phyloP scores from a whole-genome alignment of 148 eudicot genomes.

The Diospyros lotus region DNA sequence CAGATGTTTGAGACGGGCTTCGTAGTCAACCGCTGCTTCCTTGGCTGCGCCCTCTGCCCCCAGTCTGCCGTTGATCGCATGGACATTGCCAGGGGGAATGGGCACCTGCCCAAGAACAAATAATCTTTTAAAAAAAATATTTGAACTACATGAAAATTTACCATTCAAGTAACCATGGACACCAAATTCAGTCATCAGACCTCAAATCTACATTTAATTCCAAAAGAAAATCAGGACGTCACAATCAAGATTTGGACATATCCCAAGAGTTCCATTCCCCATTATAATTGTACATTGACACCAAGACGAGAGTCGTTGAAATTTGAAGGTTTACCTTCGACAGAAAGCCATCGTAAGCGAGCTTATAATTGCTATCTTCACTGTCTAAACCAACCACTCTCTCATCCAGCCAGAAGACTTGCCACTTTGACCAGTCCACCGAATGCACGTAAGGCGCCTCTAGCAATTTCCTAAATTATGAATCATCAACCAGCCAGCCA shows the following conservation, averaged over 20 bases:
- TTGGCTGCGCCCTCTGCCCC: constrained; percentile 51
- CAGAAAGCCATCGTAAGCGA: constrained; percentile 57
- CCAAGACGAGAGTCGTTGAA: background rate
- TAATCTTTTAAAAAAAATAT: background rate
- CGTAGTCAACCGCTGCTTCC: constrained; percentile 34
- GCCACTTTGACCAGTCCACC: constrained; percentile 77
- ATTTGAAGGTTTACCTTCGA: constrained; percentile 40
- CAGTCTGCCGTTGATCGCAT: constrained; percentile 54
- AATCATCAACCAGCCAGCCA: background rate
- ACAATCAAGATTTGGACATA: no score
- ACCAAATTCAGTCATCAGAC: no score
- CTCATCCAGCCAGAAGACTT: constrained; percentile 76
- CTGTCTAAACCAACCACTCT: constrained; percentile 60
- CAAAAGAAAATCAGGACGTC: no score
- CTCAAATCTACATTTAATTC: no score
- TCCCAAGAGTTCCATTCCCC: no score
- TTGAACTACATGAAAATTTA: no score
- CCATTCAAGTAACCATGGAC: no score
- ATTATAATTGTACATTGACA: background rate
- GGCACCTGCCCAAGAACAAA: constrained; percentile 30
- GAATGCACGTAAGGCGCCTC: constrained; percentile 43
- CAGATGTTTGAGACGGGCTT: constrained; percentile 38
- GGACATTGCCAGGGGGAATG: constrained; percentile 33
- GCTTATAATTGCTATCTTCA: constrained; percentile 62
- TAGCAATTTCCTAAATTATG: constrained; percentile 39